These are phyloP conservation scores for Penicillium manginii DNA, from an alignment of 495 filamentous ascomycete species.

Conservation along the genomic window DNA sequence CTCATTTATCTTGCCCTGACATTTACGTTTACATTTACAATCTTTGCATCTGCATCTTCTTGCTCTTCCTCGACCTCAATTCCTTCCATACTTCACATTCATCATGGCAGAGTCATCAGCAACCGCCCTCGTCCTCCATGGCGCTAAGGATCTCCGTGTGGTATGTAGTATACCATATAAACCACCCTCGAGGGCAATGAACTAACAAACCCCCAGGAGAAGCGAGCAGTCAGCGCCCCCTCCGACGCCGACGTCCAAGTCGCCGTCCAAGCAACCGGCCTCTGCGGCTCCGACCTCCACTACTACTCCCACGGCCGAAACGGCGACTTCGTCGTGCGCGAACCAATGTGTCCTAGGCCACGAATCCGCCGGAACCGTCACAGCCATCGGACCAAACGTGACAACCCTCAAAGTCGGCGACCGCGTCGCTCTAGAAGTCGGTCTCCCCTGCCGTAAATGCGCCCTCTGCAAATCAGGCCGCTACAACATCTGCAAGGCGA, in stretches of 20 bases:
- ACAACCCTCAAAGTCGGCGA: conserved; percentile 60
- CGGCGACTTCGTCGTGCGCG: conserved; percentile 75
- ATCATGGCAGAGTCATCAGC: conserved; percentile 36
- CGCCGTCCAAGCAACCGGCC: conserved; percentile 71
- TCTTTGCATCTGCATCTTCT: no score
- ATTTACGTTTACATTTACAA: background rate
- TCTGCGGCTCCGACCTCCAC: conserved; percentile 84
- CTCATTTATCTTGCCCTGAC: background rate
- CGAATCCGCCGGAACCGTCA: conserved; percentile 74
- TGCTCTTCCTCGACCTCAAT: background rate
- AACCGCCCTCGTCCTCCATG: conserved; percentile 70
- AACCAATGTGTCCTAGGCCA: conserved; percentile 78
- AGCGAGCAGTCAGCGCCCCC: conserved; percentile 44
- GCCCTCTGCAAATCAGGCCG: conserved; percentile 66
- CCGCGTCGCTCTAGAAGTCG: conserved; percentile 80
- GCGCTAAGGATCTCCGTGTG: conserved; percentile 66
- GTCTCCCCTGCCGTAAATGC: conserved; percentile 76
- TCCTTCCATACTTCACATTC: background rate
- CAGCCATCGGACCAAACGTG: conserved; percentile 58
- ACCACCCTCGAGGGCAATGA: background rate
- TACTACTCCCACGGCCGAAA: conserved; percentile 87
- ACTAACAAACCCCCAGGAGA: conserved; percentile 40
- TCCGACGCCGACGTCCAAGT: conserved; percentile 68
- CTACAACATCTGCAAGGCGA: conserved; percentile 84
- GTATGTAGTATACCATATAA: conserved; percentile 44